Evolutionary conservation across 2,329 filamentous ascomycete species (phyloP).

Genomic region (Claviceps sorghi): DNA sequence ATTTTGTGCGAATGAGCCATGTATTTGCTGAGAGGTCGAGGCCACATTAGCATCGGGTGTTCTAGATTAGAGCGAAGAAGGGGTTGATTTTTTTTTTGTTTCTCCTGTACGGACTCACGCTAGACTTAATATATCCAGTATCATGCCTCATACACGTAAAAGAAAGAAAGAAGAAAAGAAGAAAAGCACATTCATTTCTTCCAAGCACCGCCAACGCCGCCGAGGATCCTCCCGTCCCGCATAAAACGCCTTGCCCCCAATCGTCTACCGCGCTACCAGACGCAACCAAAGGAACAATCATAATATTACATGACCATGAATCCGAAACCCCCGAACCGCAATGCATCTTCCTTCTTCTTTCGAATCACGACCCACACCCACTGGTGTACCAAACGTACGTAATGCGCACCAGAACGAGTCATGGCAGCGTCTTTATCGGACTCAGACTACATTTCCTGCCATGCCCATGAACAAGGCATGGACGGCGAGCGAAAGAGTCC

Average conservation of each 20-base stretch:
- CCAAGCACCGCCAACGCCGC: background rate
- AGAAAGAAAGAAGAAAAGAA: background rate
- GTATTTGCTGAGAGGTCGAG: background rate
- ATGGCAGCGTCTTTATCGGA: background rate
- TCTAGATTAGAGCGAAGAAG: background rate
- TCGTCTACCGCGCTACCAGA: background rate
- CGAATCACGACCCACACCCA: background rate
- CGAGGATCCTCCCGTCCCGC: background rate
- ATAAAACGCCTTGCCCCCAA: conserved; percentile 1
- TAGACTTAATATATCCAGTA: background rate
- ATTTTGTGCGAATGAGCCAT: background rate
- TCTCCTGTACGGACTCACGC: background rate
- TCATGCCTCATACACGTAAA: background rate
- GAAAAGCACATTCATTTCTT: background rate
- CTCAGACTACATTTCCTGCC: conserved; percentile 58
- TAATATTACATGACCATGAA: background rate
- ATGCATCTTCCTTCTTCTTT: background rate
- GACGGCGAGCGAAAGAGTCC: conserved; percentile 82
- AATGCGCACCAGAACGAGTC: no score
- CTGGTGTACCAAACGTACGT: background rate
- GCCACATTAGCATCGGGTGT: background rate
- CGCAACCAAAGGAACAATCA: background rate
- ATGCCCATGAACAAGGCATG: conserved; percentile 93
- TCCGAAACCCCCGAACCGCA: background rate
- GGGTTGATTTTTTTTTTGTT: background rate